These are phyloP conservation scores for Myxozyma sirexii DNA, from an alignment of 805 yeast species.

Conservation along the genomic window DNA sequence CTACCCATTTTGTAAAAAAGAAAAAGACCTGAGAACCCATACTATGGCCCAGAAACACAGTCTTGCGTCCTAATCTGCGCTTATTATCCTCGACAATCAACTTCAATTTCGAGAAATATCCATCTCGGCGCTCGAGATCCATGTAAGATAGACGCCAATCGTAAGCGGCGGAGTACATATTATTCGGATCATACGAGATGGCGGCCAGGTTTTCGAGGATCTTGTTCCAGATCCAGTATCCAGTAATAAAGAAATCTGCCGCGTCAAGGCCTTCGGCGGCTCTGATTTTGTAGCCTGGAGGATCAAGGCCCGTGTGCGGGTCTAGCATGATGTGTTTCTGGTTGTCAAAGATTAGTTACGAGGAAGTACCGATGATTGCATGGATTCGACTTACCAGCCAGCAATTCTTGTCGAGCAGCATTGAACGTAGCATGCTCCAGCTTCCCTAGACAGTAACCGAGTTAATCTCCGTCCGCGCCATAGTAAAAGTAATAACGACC, in stretches of 20 bases:
- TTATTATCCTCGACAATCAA: constrained; percentile 66
- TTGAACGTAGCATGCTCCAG: constrained; percentile 87
- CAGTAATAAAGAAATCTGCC: constrained; percentile 94
- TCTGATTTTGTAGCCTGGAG: constrained; percentile 74
- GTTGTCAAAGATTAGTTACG: not conserved
- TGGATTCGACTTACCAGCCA: constrained; percentile 58
- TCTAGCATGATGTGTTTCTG: constrained; percentile 81
- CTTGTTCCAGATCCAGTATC: constrained; percentile 99
- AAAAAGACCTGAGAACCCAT: constrained; percentile 93
- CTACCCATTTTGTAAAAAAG: constrained; percentile 95
- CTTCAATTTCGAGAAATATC: constrained; percentile 78
- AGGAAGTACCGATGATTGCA: not conserved
- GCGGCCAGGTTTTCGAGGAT: constrained; percentile 92
- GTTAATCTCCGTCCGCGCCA: not conserved
- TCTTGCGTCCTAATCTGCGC: constrained; percentile 59
- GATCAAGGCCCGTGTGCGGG: constrained; percentile 90
- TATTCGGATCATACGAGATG: constrained; percentile 89
- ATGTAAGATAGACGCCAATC: constrained; percentile 94
- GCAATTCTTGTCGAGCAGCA: constrained; percentile 88
- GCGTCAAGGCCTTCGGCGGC: constrained; percentile 97
- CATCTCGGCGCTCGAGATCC: constrained; percentile 85
- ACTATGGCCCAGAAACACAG: constrained; percentile 85
- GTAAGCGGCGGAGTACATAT: constrained; percentile 87
- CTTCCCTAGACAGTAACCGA: constrained; percentile 56
- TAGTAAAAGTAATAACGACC: not conserved